Evolutionary conservation across 345 rosid species (phyloP), one percentile per base, ranked within the genome.

Genomic region (Syzygium grande): DNA sequence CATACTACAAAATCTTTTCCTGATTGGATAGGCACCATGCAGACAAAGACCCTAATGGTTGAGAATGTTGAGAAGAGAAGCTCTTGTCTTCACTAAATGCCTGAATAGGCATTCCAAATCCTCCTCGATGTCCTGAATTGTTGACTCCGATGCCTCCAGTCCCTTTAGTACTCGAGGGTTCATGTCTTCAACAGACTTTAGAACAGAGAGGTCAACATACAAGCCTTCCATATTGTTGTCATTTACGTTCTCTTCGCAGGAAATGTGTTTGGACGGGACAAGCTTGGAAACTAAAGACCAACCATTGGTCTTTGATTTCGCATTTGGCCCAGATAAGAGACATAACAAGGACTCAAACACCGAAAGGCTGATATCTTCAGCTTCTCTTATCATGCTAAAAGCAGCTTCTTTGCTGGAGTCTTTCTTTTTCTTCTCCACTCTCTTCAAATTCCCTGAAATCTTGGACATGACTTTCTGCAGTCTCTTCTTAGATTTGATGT

Each of bases 241-340:
- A 13, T 30, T 3, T 17, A 41, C 85, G 19, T 34, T 51, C 22
- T 51, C 80, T 51, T 87, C 83, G 11, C 68, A 80, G 6, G 86
- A 87, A 29, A 87, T 13, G 38, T 51, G n/a, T 83, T 84, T 78
- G 30, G 89, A 58, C 17, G 3, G 4, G 85, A 89, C 3, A 29
- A 80, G 51, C 55, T 91, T 88, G 55, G 90, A 87, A 85, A 91
- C 55, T 25, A 86, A 10, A 78, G 65, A 84, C 87, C 89, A 59
- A 6, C 21, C 38, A 4, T 43, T 9, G 8, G 34, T 68, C 80
- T 68, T 34, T 17, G 78, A 9, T 55, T 77, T 90, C 1, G 85
- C 34, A 56, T 84, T 88, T 63, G 86, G 46, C 77, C 54, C 25
- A 17, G 79, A 89, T 27, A 90, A 85, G 53, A 10, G 54, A 21